phyloP scores from a whole-genome alignment of 2,329 filamentous ascomycete genomes.

The Ambrosiella beaveri region DNA sequence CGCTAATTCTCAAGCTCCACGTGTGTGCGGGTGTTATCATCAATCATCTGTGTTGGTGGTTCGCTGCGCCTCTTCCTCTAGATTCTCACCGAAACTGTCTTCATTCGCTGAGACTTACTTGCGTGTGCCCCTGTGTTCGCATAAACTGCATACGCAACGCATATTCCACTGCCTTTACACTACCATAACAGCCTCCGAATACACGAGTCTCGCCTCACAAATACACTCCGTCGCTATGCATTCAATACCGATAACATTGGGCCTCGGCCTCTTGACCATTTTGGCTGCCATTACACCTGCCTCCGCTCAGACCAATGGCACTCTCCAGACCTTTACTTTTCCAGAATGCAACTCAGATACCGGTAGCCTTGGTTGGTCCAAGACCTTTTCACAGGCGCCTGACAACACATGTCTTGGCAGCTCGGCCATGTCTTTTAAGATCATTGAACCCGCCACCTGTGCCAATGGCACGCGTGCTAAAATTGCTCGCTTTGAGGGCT shows the following conservation, averaged over 20 bases:
- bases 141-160: conserved; percentile 3
- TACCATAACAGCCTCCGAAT: not conserved
- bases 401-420: conserved; percentile 13
- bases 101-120: not conserved
- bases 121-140: not conserved
- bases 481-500: conserved; percentile 13
- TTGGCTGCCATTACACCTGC: not conserved
- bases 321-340: conserved; percentile 12
- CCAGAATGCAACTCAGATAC: conserved; percentile 8
- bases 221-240: not conserved
- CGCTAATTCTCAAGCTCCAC: not conserved
- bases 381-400: conserved; percentile 10
- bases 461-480: conserved; percentile 14
- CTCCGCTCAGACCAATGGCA: conserved; percentile 11
- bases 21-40: not conserved
- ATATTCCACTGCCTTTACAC: not conserved
- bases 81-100: not conserved
- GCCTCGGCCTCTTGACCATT: not conserved
- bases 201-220: not conserved
- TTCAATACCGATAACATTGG: not conserved
- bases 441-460: conserved; percentile 11
- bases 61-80: not conserved
- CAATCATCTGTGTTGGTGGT: not conserved
- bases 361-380: not conserved
- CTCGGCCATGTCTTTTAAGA: conserved; percentile 11